Conservation (phyloP, 495 filamentous ascomycete genomes). For the Penicillium waksmanii region DNA sequence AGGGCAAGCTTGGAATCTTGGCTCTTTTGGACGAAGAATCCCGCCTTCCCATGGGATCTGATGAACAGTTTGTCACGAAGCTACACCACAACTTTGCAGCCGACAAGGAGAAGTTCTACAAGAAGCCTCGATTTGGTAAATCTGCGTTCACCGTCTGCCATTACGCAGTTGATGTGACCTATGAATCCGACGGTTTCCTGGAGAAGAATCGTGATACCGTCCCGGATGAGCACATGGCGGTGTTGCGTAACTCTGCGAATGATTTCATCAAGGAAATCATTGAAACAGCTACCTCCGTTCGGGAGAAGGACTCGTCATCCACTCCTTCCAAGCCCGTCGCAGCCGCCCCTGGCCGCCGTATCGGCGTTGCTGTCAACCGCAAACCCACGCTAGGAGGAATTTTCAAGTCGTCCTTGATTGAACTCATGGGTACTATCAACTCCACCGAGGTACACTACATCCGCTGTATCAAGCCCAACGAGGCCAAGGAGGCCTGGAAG, state of each 20-base stretch:
- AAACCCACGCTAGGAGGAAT: conserved; percentile 98
- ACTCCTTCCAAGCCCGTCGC: conserved; percentile 69
- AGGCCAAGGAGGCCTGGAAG: conserved; percentile 95
- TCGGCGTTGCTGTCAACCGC: conserved; percentile 88
- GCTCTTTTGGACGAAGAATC: conserved; percentile 96
- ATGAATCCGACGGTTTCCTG: conserved; percentile 99
- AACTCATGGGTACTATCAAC: conserved; percentile 97
- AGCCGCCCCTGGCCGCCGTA: conserved; percentile 73
- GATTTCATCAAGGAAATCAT: conserved; percentile 84
- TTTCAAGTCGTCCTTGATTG: conserved; percentile 97
- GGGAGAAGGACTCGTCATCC: conserved; percentile 84
- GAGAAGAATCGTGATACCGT: conserved; percentile 99
- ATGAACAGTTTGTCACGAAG: conserved; percentile 97
- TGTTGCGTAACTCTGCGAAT: conserved; percentile 83
- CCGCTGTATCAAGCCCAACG: conserved; percentile 98
- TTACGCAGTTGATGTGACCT: conserved; percentile 98
- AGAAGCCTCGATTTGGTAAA: conserved; percentile 96
- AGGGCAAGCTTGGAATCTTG: conserved; percentile 92
- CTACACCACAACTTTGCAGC: conserved; percentile 90
- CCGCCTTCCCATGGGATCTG: conserved; percentile 92
- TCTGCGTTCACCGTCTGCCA: conserved; percentile 98
- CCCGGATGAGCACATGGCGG: conserved; percentile 95
- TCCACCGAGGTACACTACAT: conserved; percentile 99
- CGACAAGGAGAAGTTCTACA: conserved; percentile 96
- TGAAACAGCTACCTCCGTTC: conserved; percentile 78